Base-by-base conservation (phyloP, 176 grass and related monocot species). In the Cocos nucifera region DNA sequence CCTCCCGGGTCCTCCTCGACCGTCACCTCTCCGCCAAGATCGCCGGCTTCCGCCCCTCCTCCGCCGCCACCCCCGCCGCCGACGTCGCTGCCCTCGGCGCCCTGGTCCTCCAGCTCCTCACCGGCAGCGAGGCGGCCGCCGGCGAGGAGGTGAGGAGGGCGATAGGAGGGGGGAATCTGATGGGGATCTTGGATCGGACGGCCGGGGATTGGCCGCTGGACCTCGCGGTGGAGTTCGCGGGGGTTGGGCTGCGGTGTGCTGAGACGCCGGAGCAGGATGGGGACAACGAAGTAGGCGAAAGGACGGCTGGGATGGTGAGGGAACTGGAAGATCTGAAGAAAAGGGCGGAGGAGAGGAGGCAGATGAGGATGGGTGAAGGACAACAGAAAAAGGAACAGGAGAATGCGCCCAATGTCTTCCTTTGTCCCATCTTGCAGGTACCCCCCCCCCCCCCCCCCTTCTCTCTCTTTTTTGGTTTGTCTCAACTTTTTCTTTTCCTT, bases 131-230 rank as follows among this genome's bases (percentile, higher is more conserved):
- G 3, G 15, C 5, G 6, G 17, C 12, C 64, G 9, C 49, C 7
- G 51, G 1, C 24, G 24, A 30, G 15, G 25, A 54, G 25, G 35
- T 64, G 61, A 18, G 14, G 18, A 4, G 30, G 35, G 39, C 61
- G 18, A 24, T 1, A 1, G 35, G 35, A 44, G 12, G 10, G 35
- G 35, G 61, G 44, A 17, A 67, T 28, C 18, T 29, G 24, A 52
- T 19, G 15, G 50, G 16, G 50, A 0, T 54, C 17, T 48, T 26
- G 50, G 64, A 67, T 30, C 50, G 4, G 23, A 25, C 16, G 5
- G 64, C 64, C 9, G 64, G 64, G 8, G 24, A 67, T 53, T 67
- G 64, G 64, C 64, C 64, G 50, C 18, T n/a, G 50, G 64, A 67
- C 52, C 23, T 54, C 16, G 64, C 64, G 50, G 50, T 17, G 64